Base-by-base conservation (phyloP, 148 eudicot species). In the Vaccinium macrocarpon region DNA sequence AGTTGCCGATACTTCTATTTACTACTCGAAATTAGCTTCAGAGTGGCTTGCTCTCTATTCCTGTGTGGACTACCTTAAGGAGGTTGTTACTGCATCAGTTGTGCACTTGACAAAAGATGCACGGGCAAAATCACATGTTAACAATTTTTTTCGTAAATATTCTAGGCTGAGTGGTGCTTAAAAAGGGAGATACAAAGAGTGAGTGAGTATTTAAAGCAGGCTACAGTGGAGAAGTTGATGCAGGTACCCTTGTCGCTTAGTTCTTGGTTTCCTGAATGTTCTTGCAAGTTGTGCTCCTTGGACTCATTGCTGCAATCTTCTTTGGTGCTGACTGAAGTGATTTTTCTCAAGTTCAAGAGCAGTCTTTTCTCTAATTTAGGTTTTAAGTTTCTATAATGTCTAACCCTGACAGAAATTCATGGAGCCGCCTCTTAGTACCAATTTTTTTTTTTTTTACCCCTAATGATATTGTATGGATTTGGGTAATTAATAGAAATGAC, bases 151-250 rank as follows among this genome's bases (percentile, higher is more conserved):
- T 52, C 81, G 46, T 75, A 27, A 23, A 6, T 83, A 70, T 51
- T 53, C 59, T 75, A 86, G 88, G 86, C 52, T 27, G 83, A 83
- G 14, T 59, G 52, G 83, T 83, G 85, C 53, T 71, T 86, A 72
- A 74, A 72, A 16, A 42, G 61, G 59, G 83, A 83, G 46, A 73
- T 74, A 74, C 81, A 15, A 35, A 80, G 86, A 61, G 83, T 62
- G 59, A 83, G 81, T 42, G 83, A 86, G 15, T 86, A 50, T 76
- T 29, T 86, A 79, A 10, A 32, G 53, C 88, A 57, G 53, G 23
- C 74, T 35, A 83, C 88, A 8, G 84, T 80, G 32, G 84, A 83
- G 70, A 83, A 84, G 38, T 76, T 86, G 52, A 52, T 80, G 55
- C 81, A 71, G 86, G 86, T 83, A 83, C n/a, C 15, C 0, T 83